Base-by-base conservation (phyloP, 345 rosid species). In the Bruguiera parviflora region DNA sequence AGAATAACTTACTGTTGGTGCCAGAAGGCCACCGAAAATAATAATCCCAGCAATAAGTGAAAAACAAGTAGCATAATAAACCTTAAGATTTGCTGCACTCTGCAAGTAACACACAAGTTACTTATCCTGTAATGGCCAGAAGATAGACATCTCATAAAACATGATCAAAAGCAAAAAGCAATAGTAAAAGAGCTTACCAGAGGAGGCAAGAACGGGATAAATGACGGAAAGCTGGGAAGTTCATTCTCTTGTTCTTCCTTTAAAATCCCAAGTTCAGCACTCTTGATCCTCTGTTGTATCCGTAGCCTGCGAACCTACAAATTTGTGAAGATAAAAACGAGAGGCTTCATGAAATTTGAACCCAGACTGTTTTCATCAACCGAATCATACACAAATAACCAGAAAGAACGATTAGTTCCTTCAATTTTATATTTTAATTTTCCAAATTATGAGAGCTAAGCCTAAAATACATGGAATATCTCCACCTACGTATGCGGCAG, bases 161-260 rank as follows among this genome's bases (percentile, higher is more conserved):
- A 4, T 4, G 5, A 63, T 49, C 28, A 19, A 46, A 55, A 59
- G 22, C 15, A 73, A 52, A 55, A 28, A n/a, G n/a, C 21, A 46
- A 27, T 68, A 21, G 53, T n/a, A 19, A 39, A 64, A 65, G 56
- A 56, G 59, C 88, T 81, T 37, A 90, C 98, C 86, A 94, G 71
- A 46, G 98, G 97, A 74, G 98, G 98, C 79, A 94, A 83, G 82
- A 94, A 94, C 4, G 98, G 98, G 53, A 94, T 94, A 79, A 94
- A 94, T 2, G 98, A 94, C 31, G 98, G 97, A 79, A 94, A 94
- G 76, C 86, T 81, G 58, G 98, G 97, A 69, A 94, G 84, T 22
- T 94, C 98, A 55, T 75, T 87, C 75, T 94, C 98, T 73, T 74
- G 79, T 65, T 77, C 74, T 10, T 87, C 92, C 8, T 79, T 66